A percentile compares a stretch with the other conserved stretches of the same genome.
phyloP scores from a whole-genome alignment of 2,329 filamentous ascomycete species.

The Pyricularia sp. region DNA sequence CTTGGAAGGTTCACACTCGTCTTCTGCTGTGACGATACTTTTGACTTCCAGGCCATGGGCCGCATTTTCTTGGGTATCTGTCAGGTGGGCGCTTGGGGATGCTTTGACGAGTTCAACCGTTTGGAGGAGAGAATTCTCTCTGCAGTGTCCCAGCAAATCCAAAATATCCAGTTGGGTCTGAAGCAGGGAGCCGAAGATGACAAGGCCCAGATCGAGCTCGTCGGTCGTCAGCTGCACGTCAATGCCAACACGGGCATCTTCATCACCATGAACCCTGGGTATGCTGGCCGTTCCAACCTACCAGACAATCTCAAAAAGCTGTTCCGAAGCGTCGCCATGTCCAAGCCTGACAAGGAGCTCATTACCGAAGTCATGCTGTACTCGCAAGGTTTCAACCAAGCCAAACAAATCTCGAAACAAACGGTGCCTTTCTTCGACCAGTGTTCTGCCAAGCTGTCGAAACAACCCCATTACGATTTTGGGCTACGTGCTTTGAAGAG shows the following conservation, averaged over 20 bases:
- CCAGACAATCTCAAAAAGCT: conserved; percentile 99
- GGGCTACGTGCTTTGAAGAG: conserved; percentile 95
- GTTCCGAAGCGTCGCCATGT: conserved; percentile 99
- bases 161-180: conserved; percentile 95
- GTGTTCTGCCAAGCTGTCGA: conserved; percentile 68
- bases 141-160: conserved; percentile 96
- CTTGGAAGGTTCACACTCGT: conserved; percentile 95
- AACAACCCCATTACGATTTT: conserved; percentile 98
- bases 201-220: conserved; percentile 82
- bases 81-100: conserved; percentile 97
- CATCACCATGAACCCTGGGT: conserved; percentile 99
- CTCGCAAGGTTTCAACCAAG: conserved; percentile 96
- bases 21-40: conserved; percentile 98
- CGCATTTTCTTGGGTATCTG: conserved; percentile 98
- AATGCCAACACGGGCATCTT: conserved; percentile 95
- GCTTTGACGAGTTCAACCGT: conserved; percentile 99
- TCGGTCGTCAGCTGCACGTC: conserved; percentile 80
- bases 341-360: conserved; percentile 97
- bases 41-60: conserved; percentile 99
- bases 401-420: conserved; percentile 84
- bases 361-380: conserved; percentile 99
- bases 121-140: conserved; percentile 95
- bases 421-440: conserved; percentile 97
- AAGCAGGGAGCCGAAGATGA: conserved; percentile 72
- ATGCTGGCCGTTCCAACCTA: conserved; percentile 92